These are phyloP conservation scores for Silene coronaria DNA, from an alignment of 179 eudicot species.

Conservation along the genomic window DNA sequence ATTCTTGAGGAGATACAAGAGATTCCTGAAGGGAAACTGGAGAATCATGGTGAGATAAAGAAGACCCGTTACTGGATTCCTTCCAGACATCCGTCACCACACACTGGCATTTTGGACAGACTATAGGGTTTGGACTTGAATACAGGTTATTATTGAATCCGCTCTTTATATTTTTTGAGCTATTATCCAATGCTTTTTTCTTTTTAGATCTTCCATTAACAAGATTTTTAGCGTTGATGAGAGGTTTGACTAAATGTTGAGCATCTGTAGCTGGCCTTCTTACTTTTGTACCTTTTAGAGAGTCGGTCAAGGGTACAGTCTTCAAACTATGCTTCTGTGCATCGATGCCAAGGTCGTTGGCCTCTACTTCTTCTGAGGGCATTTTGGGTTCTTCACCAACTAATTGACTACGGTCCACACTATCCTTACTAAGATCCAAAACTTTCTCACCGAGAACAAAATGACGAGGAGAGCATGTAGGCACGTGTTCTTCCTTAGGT, in stretches of 20 bases:
- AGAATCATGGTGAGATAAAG: slow-evolving; percentile 25
- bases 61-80: slow-evolving; percentile 37
- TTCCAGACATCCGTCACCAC: slow-evolving; percentile 42
- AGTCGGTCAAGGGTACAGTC: slow-evolving; percentile 34
- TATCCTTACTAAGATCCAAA: slow-evolving; percentile 17
- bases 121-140: slow-evolving; percentile 39
- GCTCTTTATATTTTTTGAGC: slow-evolving; percentile 26
- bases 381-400: slow-evolving; percentile 35
- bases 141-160: slow-evolving; percentile 36
- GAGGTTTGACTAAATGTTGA: slow-evolving; percentile 52
- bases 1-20: slow-evolving; percentile 20
- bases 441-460: slow-evolving; percentile 22
- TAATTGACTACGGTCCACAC: slow-evolving; percentile 24
- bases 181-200: slow-evolving; percentile 28
- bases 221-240: slow-evolving; percentile 46
- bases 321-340: slow-evolving; percentile 35
- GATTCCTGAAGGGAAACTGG: slow-evolving; percentile 28
- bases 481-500: slow-evolving; percentile 20
- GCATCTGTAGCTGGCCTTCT: slow-evolving; percentile 42
- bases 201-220: slow-evolving; percentile 54
- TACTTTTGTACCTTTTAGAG: slow-evolving; percentile 43
- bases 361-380: slow-evolving; percentile 28
- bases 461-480: slow-evolving; percentile 20
- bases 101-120: slow-evolving; percentile 86
- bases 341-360: slow-evolving; percentile 31